Conservation (phyloP, 2,329 filamentous ascomycete species). For the Exophiala spinifera region DNA sequence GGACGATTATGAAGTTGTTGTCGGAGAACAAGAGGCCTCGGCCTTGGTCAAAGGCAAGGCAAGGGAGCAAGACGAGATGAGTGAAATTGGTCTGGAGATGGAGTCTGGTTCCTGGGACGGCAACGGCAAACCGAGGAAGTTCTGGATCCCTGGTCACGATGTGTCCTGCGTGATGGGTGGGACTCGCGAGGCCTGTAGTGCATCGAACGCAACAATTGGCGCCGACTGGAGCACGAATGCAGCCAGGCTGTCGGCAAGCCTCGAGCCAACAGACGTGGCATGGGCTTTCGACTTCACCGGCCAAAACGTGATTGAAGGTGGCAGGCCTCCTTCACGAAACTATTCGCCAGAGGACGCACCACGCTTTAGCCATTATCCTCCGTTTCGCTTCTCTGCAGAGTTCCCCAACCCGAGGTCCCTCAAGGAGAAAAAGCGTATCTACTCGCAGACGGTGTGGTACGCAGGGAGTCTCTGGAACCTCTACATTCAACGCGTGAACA, state of each 20-base stretch:
- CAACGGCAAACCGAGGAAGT: slow-evolving; percentile 54
- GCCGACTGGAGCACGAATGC: slow-evolving; percentile 30
- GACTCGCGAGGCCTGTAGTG: slow-evolving; percentile 51
- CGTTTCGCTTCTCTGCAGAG: slow-evolving; percentile 58
- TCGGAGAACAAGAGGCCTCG: slow-evolving; percentile 7
- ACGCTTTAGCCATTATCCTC: slow-evolving; percentile 54
- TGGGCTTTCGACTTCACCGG: slow-evolving; percentile 56
- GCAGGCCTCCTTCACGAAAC: slow-evolving; percentile 20
- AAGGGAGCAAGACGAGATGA: slow-evolving; percentile 30
- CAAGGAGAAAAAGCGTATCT: slow-evolving; percentile 59
- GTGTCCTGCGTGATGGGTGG: slow-evolving; percentile 57
- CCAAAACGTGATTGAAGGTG: slow-evolving; percentile 38
- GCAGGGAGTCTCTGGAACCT: slow-evolving; percentile 60
- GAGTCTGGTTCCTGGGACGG: slow-evolving; percentile 53
- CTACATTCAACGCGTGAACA: slow-evolving; percentile 59
- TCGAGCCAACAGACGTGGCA: slow-evolving; percentile 54
- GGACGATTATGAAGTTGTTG: slow-evolving; percentile 26
- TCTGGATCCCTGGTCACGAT: slow-evolving; percentile 56
- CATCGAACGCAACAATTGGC: slow-evolving; percentile 45
- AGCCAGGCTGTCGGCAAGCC: slow-evolving; percentile 48
- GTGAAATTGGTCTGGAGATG: slow-evolving; percentile 35
- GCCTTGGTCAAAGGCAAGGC: slow-evolving; percentile 45
- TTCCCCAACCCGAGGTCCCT: slow-evolving; percentile 55
- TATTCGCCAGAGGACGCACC: slow-evolving; percentile 22
- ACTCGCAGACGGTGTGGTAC: slow-evolving; percentile 58